Evolutionary conservation across 768 basidiomycete species (phyloP), one percentile per base, ranked within the genome.

Genomic region (Boletus subcaerulescens): DNA sequence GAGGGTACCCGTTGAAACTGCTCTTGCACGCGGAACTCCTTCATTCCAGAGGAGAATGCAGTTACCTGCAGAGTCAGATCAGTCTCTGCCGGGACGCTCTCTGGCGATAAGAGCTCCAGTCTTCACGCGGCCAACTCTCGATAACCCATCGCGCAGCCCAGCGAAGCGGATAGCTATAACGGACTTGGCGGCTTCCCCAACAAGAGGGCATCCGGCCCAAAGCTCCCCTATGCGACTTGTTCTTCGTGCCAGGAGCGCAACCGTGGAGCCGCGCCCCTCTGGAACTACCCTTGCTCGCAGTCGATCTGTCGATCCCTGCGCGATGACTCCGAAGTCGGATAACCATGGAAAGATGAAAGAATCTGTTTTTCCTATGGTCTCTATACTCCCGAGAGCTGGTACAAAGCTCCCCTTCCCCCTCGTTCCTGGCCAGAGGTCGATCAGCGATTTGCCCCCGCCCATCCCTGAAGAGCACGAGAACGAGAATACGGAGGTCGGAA

Each of bases 1-100:
- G 45, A 77, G 87, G 54, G 79, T 89, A 46, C 80, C 81, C 15
- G 76, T 87, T 7, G 70, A 76, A 38, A 70, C 82, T 57, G 82
- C 79, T 3, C 69, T 83, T 53, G 70, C 72, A 9, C 74, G 77
- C 42, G 81, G 81, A 5, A 76, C 77, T 52, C 63, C 80, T 20
- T 83, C 83, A 0, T 73, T 79, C 3, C 72, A 76, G 56, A 83
- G 80, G 58, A 72, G 72, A 5, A 64, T 68, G 38, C 75, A 74
- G 24, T 60, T 77, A 14, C 68, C 72, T 43, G 50, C 52, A 11
- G 54, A 38, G 15, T 55, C 66, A 33, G 71, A 69, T 12, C 60
- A 53, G n/a, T 43, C 53, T 55, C 57, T 60, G 7, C 18, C 41
- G n/a, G 57, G 61, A 13, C 62, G 59, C 33, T 60, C 60, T 42